Conservation (phyloP, 164 flowering plant genomes). For the Vitis labrusca region DNA sequence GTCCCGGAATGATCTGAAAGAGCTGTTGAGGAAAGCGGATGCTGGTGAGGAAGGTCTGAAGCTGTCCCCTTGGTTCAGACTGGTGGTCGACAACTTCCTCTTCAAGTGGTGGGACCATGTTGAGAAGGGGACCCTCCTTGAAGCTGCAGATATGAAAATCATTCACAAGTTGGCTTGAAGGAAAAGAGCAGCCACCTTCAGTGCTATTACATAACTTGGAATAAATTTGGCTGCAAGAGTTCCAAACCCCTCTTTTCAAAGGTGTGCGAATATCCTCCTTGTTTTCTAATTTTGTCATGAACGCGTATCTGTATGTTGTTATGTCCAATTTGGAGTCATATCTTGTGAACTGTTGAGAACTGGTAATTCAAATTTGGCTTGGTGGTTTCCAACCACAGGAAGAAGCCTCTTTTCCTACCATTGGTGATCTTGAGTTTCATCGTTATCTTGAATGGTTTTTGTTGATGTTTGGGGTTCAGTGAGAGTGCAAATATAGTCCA, state of each 20-base stretch:
- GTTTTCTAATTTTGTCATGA: no score
- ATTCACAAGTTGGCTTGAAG: conserved; percentile 71
- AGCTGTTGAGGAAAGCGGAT: conserved; percentile 84
- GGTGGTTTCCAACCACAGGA: no score
- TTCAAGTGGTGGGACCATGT: conserved; percentile 96
- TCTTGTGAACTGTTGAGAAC: no score
- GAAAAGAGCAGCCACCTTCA: conserved; percentile 3
- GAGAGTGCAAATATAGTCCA: no score
- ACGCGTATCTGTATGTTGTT: no score
- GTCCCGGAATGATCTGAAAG: conserved; percentile 71
- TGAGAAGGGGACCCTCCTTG: conserved; percentile 65
- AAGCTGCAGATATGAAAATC: conserved; percentile 82
- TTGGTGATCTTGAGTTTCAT: no score
- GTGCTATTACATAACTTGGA: not conserved
- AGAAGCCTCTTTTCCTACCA: no score
- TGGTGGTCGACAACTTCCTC: conserved; percentile 88
- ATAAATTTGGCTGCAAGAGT: not conserved
- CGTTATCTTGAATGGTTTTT: no score
- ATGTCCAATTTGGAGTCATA: no score
- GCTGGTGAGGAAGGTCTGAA: conserved; percentile 87
- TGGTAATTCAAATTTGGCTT: no score
- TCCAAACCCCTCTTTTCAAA: not conserved
- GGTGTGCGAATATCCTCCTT: no score
- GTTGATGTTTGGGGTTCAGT: no score
- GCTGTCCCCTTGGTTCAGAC: conserved; percentile 95